These are phyloP conservation scores for Paxillus ammoniavirescens DNA, from an alignment of 768 basidiomycete genomes.

Conservation along the genomic window DNA sequence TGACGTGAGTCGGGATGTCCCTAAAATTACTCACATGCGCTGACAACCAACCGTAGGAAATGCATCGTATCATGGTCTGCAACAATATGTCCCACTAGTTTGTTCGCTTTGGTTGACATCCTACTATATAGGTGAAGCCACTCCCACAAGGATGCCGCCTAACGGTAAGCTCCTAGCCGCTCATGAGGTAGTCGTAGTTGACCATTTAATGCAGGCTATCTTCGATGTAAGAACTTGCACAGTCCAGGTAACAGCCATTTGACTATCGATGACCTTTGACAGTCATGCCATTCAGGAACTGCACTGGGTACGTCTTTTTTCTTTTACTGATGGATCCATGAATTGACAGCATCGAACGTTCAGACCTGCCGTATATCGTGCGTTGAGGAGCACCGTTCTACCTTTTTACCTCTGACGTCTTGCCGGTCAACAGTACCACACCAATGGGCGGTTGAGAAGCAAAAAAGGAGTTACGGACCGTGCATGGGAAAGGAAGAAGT, in stretches of 20 bases:
- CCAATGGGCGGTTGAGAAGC: conserved; percentile 53
- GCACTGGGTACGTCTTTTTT: conserved; percentile 35
- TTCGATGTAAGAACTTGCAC: conserved; percentile 42
- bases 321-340: not conserved
- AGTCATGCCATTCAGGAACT: conserved; percentile 52
- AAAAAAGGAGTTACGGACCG: conserved; percentile 34
- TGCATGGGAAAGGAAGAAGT: conserved; percentile 43
- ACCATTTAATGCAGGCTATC: conserved; percentile 30
- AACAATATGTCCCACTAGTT: not conserved
- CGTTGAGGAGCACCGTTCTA: not conserved
- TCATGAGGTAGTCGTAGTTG: not conserved
- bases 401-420: not conserved
- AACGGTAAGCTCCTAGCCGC: conserved; percentile 37
- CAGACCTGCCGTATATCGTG: conserved; percentile 31
- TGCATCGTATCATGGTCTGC: conserved; percentile 43
- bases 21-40: not conserved
- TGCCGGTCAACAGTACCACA: conserved; percentile 46
- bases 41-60: conserved; percentile 25
- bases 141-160: conserved; percentile 68
- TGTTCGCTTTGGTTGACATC: not conserved
- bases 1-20: conserved; percentile 46
- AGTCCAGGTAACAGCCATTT: not conserved
- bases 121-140: conserved; percentile 39
- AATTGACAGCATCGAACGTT: not conserved
- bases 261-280: conserved; percentile 1